Base-by-base conservation (phyloP, 2,329 filamentous ascomycete species). In the Aspergillus fumigatiaffinis region DNA sequence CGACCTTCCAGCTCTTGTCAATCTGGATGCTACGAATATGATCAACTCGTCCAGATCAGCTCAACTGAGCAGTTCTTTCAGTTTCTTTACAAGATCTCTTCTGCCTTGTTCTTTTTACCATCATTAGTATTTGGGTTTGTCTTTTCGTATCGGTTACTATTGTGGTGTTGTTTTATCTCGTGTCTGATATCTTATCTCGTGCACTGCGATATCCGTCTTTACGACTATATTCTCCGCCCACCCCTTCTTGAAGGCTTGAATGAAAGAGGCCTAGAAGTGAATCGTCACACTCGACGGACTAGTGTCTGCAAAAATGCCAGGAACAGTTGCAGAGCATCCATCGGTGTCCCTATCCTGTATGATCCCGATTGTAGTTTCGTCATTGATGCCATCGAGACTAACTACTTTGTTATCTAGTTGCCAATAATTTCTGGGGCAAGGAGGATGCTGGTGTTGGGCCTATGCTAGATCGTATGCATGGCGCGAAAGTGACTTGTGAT, bases 401-500 rank as follows among this genome's bases (percentile, higher is more conserved):
- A 64, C 44, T 28, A 14, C 23, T 9, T 6, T 50, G 23, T 46
- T 21, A 21, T 51, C 4, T 60, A 92, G 75, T 99, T 79, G 93
- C 94, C 69, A 99, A 99, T 80, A 99, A 99, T 75, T 99, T 99
- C 77, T 99, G 94, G 94, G 94, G 94, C 63, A 97, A 96, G 81
- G 93, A 97, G 74, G 94, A 99, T 81, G 94, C 93, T 52, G 95
- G 94, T 72, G 92, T 99, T 70, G 83, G 83, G 49, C 95, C 94
- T 57, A 85, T 99, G 70, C 83, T 99, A 29, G 91, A 93, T 74
- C 93, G 94, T 70, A 96, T 99, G 91, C 88, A 91, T 71, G 88
- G 87, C 75, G 91, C 94, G 51, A 99, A 99, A 80, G 86, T 89
- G 68, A 97, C 94, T 26, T 92, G 89, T 73, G 95, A 99, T 76